A percentile compares a stretch with the other conserved stretches of the same genome.
Conservation (phyloP, 1,284 basidiomycete species). For the Stygiomarasmius scandens region DNA sequence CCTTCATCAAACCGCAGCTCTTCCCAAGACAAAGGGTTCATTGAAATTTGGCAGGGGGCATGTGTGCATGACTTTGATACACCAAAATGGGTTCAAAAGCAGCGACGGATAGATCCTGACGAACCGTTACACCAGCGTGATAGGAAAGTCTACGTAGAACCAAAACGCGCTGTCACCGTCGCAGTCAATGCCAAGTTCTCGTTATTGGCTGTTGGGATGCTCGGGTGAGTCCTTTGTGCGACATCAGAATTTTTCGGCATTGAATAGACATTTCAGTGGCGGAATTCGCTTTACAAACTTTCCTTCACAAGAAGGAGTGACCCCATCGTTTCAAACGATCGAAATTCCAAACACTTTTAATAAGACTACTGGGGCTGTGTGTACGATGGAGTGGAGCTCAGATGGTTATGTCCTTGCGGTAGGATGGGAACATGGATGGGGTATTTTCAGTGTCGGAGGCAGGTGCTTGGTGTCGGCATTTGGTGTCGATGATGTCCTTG, state of each 20-base stretch:
- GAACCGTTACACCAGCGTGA: constrained; percentile 32
- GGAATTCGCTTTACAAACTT: constrained; percentile 66
- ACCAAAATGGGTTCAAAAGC: constrained; percentile 78
- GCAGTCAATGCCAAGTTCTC: constrained; percentile 87
- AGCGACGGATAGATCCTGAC: constrained; percentile 52
- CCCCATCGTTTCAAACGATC: constrained; percentile 57
- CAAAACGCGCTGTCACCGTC: constrained; percentile 62
- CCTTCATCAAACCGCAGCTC: constrained; percentile 3
- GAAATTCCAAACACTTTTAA: constrained; percentile 60
- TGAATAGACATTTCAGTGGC: constrained; percentile 48
- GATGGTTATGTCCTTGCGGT: constrained; percentile 98
- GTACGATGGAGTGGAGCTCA: constrained; percentile 84
- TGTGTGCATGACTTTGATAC: constrained; percentile 69
- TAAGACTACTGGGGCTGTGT: constrained; percentile 72
- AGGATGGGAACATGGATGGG: constrained; percentile 90
- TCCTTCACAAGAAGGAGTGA: constrained; percentile 56
- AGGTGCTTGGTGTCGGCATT: constrained; percentile 79
- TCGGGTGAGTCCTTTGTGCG: constrained; percentile 49
- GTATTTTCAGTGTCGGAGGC: constrained; percentile 90
- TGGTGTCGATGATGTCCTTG: constrained; percentile 68
- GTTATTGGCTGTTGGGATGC: constrained; percentile 80
- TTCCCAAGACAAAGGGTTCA: constrained; percentile 2
- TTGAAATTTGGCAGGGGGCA: constrained; percentile 60
- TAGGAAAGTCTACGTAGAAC: constrained; percentile 57
- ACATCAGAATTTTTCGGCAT: neutral